These are phyloP conservation scores for Nakataea oryzae DNA, from an alignment of 2,329 filamentous ascomycete species.

Conservation along the genomic window DNA sequence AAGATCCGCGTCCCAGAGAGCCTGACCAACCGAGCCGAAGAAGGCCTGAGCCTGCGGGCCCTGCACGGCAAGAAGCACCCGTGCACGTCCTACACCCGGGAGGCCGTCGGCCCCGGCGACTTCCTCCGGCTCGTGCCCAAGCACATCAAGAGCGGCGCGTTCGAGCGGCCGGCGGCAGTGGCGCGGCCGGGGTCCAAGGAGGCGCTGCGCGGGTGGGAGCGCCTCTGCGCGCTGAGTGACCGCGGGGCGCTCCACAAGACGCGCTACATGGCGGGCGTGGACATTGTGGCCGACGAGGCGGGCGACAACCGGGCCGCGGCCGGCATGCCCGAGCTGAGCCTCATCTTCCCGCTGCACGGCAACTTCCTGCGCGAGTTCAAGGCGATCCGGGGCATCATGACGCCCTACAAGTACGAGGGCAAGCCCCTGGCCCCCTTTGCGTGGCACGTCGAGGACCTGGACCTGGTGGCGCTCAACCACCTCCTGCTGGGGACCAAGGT, in stretches of 20 bases:
- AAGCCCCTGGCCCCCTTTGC: constrained; percentile 1
- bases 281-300: background rate
- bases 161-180: background rate
- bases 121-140: background rate
- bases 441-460: constrained; percentile 2
- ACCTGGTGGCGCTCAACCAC: background rate
- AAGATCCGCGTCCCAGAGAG: background rate
- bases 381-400: background rate
- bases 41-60: background rate
- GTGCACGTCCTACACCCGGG: background rate
- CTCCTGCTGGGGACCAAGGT: background rate
- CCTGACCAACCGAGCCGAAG: background rate
- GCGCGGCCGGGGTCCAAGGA: background rate
- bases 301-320: background rate
- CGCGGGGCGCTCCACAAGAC: background rate
- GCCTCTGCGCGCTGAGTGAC: background rate
- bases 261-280: constrained; percentile 1
- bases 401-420: constrained; percentile 3
- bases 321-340: background rate
- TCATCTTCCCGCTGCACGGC: background rate
- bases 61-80: background rate
- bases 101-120: background rate
- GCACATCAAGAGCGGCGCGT: background rate
- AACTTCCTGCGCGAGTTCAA: background rate
- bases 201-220: background rate